Conservation (phyloP, 495 filamentous ascomycete genomes). For the Annulohypoxylon bovei region DNA sequence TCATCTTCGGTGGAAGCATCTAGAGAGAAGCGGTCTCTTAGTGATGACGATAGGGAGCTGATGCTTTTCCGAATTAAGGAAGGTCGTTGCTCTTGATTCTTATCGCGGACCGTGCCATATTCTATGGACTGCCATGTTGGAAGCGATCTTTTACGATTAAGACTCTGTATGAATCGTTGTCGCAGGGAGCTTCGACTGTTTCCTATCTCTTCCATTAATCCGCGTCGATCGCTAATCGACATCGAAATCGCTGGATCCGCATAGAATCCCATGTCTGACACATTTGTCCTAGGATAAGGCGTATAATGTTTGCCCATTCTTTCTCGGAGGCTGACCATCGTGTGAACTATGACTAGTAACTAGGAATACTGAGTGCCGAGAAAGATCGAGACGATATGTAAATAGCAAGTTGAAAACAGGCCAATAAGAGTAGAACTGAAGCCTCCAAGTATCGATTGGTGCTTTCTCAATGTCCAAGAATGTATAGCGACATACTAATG, state of each 20-base stretch:
- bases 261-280: not conserved
- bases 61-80: constrained; percentile 29
- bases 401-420: not conserved
- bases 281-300: not conserved
- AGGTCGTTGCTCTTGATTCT: not conserved
- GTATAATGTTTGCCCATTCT: not conserved
- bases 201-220: not conserved
- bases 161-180: constrained; percentile 7
- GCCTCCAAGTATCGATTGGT: constrained; percentile 7
- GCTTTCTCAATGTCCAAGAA: constrained; percentile 7
- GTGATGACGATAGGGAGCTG: constrained; percentile 28
- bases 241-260: not conserved
- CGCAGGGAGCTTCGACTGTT: constrained; percentile 9
- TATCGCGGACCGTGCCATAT: too few relatives aligned
- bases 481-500: constrained; percentile 21
- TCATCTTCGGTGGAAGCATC: constrained; percentile 7
- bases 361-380: not conserved
- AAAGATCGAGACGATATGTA: not conserved
- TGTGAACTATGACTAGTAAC: not conserved
- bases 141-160: constrained; percentile 16
- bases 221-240: not conserved
- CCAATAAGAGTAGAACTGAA: constrained; percentile 2
- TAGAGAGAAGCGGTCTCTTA: constrained; percentile 17
- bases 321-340: constrained; percentile 19
- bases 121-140: not conserved